Evolutionary conservation across 1,284 basidiomycete genomes (phyloP).

Genomic region (Pisolithus thermaeus): DNA sequence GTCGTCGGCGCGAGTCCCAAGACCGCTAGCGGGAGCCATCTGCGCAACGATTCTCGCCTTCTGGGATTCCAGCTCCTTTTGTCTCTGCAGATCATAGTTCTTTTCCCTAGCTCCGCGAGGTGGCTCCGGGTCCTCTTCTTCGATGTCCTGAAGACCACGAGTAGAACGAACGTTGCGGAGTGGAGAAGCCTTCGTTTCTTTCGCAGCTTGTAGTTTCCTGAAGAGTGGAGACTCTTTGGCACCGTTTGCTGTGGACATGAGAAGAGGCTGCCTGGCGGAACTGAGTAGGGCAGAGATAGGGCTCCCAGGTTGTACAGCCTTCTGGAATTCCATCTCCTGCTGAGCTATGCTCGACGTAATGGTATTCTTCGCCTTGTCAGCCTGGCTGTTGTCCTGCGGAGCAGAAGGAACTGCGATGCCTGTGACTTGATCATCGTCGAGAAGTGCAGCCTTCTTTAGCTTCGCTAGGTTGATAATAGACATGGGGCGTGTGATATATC

Average conservation of each 20-base stretch:
- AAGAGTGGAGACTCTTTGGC: slow-evolving; percentile 50
- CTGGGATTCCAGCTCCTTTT: slow-evolving; percentile 76
- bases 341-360: slow-evolving; percentile 65
- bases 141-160: slow-evolving; percentile 42
- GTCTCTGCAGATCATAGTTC: slow-evolving; percentile 47
- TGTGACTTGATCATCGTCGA: slow-evolving; percentile 55
- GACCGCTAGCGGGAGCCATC: slow-evolving; percentile 63
- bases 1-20: slow-evolving; percentile 30
- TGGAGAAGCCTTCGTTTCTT: slow-evolving; percentile 33
- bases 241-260: slow-evolving; percentile 53
- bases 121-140: slow-evolving; percentile 40
- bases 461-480: slow-evolving; percentile 69
- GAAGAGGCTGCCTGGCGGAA: slow-evolving; percentile 82
- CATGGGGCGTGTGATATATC: slow-evolving; percentile 54
- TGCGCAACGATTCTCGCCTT: slow-evolving; percentile 87
- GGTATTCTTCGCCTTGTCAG: slow-evolving; percentile 31
- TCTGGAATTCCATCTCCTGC: slow-evolving; percentile 94
- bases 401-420: slow-evolving; percentile 35
- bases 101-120: slow-evolving; percentile 34
- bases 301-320: slow-evolving; percentile 90
- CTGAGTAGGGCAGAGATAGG: slow-evolving; percentile 90
- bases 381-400: slow-evolving; percentile 12
- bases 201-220: slow-evolving; percentile 48
- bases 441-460: slow-evolving; percentile 51
- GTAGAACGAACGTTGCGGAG: slow-evolving; percentile 30